Percentiles rank a stretch among this genome's conserved stretches.
These are phyloP conservation scores for Cryptococcus hybrid DNA, from an alignment of 1,284 basidiomycete species.

Conservation along the genomic window DNA sequence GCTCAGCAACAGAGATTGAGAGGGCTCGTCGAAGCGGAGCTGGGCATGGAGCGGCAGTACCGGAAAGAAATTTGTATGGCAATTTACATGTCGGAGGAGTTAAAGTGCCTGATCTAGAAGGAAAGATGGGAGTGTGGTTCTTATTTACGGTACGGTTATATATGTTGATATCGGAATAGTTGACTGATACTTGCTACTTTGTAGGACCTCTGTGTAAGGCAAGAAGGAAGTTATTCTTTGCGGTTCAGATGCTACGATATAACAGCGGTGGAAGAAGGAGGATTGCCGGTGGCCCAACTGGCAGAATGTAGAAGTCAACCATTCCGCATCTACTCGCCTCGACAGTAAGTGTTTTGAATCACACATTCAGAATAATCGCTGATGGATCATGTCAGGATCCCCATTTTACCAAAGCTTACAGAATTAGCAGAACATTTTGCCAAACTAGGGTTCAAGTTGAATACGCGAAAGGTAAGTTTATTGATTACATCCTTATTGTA, in stretches of 20 bases:
- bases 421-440: conserved; percentile 43
- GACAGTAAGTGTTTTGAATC: conserved; percentile 29
- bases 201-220: conserved; percentile 41
- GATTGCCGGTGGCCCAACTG: conserved; percentile 19
- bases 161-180: neutral
- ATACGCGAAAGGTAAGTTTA: conserved; percentile 39
- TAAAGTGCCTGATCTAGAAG: conserved; percentile 32
- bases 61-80: conserved; percentile 35
- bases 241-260: conserved; percentile 39
- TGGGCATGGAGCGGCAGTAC: neutral
- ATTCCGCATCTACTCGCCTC: conserved; percentile 42
- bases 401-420: conserved; percentile 39
- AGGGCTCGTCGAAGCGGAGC: too few species aligned
- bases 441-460: conserved; percentile 46
- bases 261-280: conserved; percentile 16
- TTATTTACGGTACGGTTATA: conserved; percentile 38
- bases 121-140: conserved; percentile 42
- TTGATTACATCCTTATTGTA: too few species aligned
- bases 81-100: conserved; percentile 37
- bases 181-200: neutral
- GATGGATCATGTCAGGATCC: conserved; percentile 26
- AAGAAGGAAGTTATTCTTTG: conserved; percentile 42
- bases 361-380: neutral
- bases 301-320: conserved; percentile 24
- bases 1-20: too few species aligned